Conservation (phyloP, 805 yeast species). For the Yarrowia bubula region DNA sequence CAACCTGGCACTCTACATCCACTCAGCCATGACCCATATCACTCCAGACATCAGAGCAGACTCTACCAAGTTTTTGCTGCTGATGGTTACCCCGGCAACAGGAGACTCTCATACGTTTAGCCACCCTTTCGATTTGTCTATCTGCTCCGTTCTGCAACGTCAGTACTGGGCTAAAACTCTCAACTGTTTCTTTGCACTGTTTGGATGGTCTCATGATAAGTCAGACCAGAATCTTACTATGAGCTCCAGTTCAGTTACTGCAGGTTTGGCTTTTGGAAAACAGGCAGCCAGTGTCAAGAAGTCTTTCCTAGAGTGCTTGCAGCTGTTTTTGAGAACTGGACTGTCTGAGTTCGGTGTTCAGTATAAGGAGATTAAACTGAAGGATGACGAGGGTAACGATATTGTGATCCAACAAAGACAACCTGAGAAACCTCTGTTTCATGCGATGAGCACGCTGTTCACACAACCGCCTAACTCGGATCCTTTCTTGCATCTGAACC, state of each 20-base stretch:
- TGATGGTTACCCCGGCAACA: conserved; percentile 14
- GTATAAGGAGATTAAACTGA: conserved; percentile 8
- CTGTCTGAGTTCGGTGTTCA: background rate
- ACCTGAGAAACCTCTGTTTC: conserved; percentile 39
- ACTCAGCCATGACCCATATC: conserved; percentile 93
- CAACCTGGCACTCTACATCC: conserved; percentile 61
- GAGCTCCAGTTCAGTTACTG: conserved; percentile 40
- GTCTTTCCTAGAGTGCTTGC: conserved; percentile 46
- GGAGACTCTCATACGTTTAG: conserved; percentile 37
- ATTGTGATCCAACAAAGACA: background rate
- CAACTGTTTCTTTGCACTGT: conserved; percentile 60
- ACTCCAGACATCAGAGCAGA: conserved; percentile 71
- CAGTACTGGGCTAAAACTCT: conserved; percentile 69
- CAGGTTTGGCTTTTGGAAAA: conserved; percentile 35
- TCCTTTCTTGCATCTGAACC: conserved; percentile 35
- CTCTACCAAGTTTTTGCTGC: conserved; percentile 55
- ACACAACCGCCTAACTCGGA: conserved; percentile 40
- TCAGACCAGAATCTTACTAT: conserved; percentile 30
- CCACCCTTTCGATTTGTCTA: conserved; percentile 55
- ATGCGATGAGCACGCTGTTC: conserved; percentile 29
- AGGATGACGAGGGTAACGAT: background rate
- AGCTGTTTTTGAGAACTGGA: conserved; percentile 43
- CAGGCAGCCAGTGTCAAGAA: conserved; percentile 35
- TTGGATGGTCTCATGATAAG: conserved; percentile 65
- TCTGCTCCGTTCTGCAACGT: conserved; percentile 53